These are phyloP conservation scores for Fomitopsis pulvina DNA, from an alignment of 768 basidiomycete species.

Conservation along the genomic window DNA sequence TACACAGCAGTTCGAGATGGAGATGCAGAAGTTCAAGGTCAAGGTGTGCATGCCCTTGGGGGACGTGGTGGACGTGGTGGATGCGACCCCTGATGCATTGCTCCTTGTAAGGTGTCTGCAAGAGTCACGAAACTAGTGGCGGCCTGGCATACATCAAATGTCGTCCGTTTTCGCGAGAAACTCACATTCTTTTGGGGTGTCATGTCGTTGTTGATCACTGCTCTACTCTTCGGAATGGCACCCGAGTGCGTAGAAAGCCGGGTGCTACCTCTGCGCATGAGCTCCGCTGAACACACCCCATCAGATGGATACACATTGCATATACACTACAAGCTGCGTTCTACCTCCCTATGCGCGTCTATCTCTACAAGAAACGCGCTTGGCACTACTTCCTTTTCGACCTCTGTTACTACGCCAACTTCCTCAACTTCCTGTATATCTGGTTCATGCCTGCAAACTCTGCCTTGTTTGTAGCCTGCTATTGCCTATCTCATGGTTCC, in stretches of 20 bases:
- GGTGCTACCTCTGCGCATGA: background rate
- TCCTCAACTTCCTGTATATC: conserved; percentile 87
- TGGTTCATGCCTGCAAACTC: conserved; percentile 82
- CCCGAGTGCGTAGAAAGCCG: conserved; percentile 61
- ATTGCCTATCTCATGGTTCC: conserved; percentile 86
- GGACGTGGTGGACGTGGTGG: no score
- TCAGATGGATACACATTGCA: conserved; percentile 78
- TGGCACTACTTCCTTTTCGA: conserved; percentile 96
- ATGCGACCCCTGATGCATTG: background rate
- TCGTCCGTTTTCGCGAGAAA: conserved; percentile 76
- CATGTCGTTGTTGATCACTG: conserved; percentile 78
- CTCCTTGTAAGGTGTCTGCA: conserved; percentile 56
- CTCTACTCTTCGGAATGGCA: conserved; percentile 81
- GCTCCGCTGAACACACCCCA: background rate
- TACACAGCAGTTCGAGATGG: conserved; percentile 74
- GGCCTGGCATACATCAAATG: conserved; percentile 92
- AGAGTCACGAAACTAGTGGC: conserved; percentile 72
- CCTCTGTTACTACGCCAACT: conserved; percentile 88
- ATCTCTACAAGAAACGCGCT: conserved; percentile 83
- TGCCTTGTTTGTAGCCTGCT: conserved; percentile 84
- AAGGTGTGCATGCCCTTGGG: no score
- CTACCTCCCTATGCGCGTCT: conserved; percentile 78
- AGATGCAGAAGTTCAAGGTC: conserved; percentile 79
- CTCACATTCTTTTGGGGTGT: conserved; percentile 93
- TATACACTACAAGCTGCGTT: conserved; percentile 76